phyloP scores from a whole-genome alignment of 73 alveolate genomes.

The Paramecium biaurelia region DNA sequence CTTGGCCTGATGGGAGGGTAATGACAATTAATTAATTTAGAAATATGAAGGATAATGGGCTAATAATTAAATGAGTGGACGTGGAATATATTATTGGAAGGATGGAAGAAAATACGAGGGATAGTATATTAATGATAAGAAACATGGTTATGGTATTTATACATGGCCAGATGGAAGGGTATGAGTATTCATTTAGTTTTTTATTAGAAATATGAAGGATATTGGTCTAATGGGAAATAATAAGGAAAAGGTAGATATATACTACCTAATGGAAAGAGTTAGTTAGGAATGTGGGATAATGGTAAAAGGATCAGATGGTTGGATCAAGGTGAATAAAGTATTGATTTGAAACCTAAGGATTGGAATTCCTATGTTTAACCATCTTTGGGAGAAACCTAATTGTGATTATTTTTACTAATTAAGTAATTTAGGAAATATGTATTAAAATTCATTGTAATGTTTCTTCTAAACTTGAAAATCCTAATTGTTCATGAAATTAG shows the following conservation, averaged over 20 bases:
- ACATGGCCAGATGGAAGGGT: conserved; percentile 85
- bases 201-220: conserved; percentile 64
- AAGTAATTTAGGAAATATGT: background rate
- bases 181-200: conserved; percentile 44
- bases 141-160: conserved; percentile 76
- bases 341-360: background rate
- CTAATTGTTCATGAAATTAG: background rate
- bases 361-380: background rate
- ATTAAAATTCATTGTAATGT: background rate
- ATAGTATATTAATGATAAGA: conserved; percentile 69
- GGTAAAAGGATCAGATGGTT: conserved; percentile 68
- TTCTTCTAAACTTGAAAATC: background rate
- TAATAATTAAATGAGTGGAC: conserved; percentile 71
- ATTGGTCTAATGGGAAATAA: conserved; percentile 56
- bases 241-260: conserved; percentile 64
- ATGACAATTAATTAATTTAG: background rate
- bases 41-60: conserved; percentile 61
- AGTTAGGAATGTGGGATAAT: conserved; percentile 67
- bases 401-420: background rate
- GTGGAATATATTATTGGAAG: conserved; percentile 71
- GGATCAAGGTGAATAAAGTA: background rate
- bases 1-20: conserved; percentile 70
- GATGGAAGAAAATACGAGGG: conserved; percentile 80
- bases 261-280: background rate
- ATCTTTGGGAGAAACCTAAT: background rate